Evolutionary conservation across 306 rosid genomes (phyloP).

Genomic region (Pueraria montana): DNA sequence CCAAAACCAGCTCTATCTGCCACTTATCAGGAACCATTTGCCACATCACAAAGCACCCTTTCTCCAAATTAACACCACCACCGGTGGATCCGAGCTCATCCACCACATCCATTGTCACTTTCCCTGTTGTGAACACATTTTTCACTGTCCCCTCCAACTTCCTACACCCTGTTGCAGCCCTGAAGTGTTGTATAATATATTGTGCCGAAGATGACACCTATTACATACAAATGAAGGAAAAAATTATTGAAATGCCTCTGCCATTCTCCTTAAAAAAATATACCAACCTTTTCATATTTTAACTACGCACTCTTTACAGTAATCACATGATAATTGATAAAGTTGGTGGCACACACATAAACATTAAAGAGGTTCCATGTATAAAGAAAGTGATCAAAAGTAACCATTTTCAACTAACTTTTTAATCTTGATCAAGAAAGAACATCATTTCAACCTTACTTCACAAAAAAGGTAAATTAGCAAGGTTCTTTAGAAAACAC

Average conservation of each 20-base stretch:
- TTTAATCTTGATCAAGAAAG: constrained; percentile 36
- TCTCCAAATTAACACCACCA: constrained; percentile 58
- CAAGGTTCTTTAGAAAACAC: constrained; percentile 1
- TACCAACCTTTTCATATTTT: constrained; percentile 23
- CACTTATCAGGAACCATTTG: constrained; percentile 95
- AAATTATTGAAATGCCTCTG: neutral
- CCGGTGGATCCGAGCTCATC: constrained; percentile 69
- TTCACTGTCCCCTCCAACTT: constrained; percentile 83
- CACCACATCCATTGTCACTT: constrained; percentile 76
- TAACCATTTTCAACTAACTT: constrained; percentile 32
- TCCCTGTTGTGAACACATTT: constrained; percentile 80
- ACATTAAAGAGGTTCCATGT: constrained; percentile 10
- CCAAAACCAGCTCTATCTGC: constrained; percentile 85
- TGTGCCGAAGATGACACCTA: constrained; percentile 88
- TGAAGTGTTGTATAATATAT: constrained; percentile 86
- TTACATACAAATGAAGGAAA: constrained; percentile 6
- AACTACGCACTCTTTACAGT: neutral
- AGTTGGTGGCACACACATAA: neutral
- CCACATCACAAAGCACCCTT: constrained; percentile 98
- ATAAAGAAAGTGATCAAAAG: constrained; percentile 8
- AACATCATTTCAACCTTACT: constrained; percentile 23
- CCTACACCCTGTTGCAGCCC: constrained; percentile 94
- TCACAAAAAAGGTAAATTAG: neutral
- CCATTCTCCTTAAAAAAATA: neutral
- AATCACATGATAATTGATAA: constrained; percentile 28